Base-by-base conservation (phyloP, 1,139 yeast genomes). In the Yamadazyma songkhlaensis region DNA sequence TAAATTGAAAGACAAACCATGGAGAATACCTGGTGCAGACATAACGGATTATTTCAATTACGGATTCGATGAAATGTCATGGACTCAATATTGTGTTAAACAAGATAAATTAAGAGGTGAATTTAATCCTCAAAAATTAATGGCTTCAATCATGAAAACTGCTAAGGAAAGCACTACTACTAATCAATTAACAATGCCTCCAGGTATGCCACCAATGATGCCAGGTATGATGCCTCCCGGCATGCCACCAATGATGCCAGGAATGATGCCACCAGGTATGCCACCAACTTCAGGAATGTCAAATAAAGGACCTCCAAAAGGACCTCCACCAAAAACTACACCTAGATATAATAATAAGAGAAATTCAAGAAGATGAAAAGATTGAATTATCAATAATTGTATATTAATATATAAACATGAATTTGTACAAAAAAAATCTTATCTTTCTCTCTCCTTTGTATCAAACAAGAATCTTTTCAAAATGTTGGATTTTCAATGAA, bases 11-110 rank as follows among this genome's bases (percentile, higher is more conserved):
- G 95, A 88, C 46, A 94, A 94, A 63, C 98, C 98, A 3, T 92
- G 99, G 99, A 76, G 98, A 54, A 83, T 86, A 47, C 97, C 97
- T 0, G 97, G 97, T 36, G 96, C 96, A 3, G 97, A 92, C 60
- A 68, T 87, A 31, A 79, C 95, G 3, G 98, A 92, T 60, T 92
- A 89, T 59, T 92, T 92, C 69, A 92, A 92, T 61, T 92, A 83
- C 53, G 98, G 98, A 2, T 92, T 92, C 57, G 96, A 94, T 57
- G 99, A 92, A 62, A 77, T 86, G 47, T 85, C 97, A 11, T 92
- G 99, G 99, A 81, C 86, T 36, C 90, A 94, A 15, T 92, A 92
- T 62, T 83, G 96, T 48, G 74, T 84, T 36, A 88, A 88, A 57
- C 97, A 90, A 56, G 96, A 89, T 59, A 82, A 81, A 46, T 58